phyloP scores from a whole-genome alignment of 768 basidiomycete species.

The Termitomyces eurrhizus region DNA sequence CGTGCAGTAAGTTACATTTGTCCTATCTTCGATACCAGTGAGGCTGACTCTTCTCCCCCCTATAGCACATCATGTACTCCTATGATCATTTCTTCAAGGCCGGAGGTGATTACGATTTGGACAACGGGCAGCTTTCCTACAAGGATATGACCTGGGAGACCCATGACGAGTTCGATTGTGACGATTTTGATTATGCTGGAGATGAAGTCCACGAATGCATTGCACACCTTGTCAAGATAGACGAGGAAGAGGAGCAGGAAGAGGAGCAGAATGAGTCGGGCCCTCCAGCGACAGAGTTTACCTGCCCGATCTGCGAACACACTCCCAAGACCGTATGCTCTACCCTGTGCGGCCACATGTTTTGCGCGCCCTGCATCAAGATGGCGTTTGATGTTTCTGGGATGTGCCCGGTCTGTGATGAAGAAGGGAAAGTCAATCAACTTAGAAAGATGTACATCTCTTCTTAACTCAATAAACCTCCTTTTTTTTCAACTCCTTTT shows the following conservation, averaged over 20 bases:
- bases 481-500: not conserved
- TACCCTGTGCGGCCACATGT: constrained; percentile 11
- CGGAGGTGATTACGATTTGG: not conserved
- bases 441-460: constrained; percentile 13
- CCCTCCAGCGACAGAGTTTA: not conserved
- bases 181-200: not conserved
- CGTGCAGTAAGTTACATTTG: not conserved
- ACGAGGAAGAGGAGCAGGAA: not conserved
- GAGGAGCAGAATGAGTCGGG: constrained; percentile 9
- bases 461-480: not conserved
- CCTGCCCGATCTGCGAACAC: constrained; percentile 9
- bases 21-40: not conserved
- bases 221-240: not conserved
- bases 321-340: constrained; percentile 5
- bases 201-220: constrained; percentile 2
- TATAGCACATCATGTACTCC: constrained; percentile 1
- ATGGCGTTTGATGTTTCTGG: constrained; percentile 9
- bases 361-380: constrained; percentile 12
- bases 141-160: constrained; percentile 5
- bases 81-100: not conserved
- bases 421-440: constrained; percentile 4
- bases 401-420: constrained; percentile 12
- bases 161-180: constrained; percentile 1
- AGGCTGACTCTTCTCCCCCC: not conserved
- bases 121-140: not conserved